Conservation (phyloP, 495 filamentous ascomycete genomes). For the Sordaria brevicollis region DNA sequence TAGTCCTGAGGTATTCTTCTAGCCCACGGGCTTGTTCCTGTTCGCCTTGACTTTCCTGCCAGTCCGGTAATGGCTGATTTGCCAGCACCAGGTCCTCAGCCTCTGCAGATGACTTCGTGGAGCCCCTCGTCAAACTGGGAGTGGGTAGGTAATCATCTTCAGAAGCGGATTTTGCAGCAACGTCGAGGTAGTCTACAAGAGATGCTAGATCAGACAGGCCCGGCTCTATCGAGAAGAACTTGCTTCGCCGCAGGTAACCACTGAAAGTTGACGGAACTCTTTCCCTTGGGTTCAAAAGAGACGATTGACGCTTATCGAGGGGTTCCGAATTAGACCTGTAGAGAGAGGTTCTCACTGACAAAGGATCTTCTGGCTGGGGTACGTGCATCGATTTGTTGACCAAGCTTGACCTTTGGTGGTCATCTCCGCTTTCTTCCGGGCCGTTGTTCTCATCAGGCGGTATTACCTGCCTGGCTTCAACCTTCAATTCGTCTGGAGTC, state of each 20-base stretch:
- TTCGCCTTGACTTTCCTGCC: background rate
- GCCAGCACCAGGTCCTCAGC: background rate
- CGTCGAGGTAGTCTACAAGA: constrained; percentile 8
- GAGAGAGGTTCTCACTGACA: background rate
- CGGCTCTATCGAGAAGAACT: constrained; percentile 14
- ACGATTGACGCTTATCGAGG: background rate
- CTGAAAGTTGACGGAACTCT: background rate
- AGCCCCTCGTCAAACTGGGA: background rate
- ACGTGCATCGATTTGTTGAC: background rate
- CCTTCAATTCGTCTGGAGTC: background rate
- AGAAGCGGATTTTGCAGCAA: background rate
- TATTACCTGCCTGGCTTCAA: background rate
- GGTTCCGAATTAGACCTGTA: background rate
- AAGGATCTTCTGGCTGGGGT: background rate
- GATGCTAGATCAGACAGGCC: constrained; percentile 15
- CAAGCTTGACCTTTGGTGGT: background rate
- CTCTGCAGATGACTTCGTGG: background rate
- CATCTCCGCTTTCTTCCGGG: background rate
- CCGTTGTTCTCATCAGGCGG: background rate
- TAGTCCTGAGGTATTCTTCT: background rate
- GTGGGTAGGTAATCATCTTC: background rate
- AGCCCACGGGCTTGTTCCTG: background rate
- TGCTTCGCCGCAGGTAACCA: constrained; percentile 1
- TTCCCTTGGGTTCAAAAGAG: background rate
- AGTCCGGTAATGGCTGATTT: background rate